phyloP scores from a whole-genome alignment of 345 rosid genomes.

The Odontarrhena argentea region DNA sequence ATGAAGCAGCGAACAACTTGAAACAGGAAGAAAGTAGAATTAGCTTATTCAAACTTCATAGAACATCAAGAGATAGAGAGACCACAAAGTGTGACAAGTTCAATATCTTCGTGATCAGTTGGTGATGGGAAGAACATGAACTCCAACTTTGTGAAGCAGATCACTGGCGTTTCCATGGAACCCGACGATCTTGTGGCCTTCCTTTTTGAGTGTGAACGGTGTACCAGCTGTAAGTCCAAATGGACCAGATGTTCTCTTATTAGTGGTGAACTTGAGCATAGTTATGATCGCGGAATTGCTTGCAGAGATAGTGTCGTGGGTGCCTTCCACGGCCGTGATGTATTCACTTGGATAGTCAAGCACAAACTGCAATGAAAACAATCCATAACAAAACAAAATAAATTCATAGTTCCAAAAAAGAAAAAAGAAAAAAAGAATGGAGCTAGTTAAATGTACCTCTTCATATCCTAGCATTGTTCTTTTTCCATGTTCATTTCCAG shows the following conservation, averaged over 20 bases:
- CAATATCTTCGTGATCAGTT: conserved; percentile 17
- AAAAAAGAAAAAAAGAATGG: neutral
- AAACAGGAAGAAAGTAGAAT: conserved; percentile 3
- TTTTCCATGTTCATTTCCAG: conserved; percentile 26
- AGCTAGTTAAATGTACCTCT: conserved; percentile 5
- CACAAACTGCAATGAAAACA: conserved; percentile 10
- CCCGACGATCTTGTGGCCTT: conserved; percentile 34
- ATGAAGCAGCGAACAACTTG: too few species aligned
- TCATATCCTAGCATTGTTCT: conserved; percentile 22
- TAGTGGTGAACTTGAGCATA: conserved; percentile 36
- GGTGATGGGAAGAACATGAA: conserved; percentile 35
- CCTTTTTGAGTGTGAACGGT: neutral
- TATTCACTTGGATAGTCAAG: conserved; percentile 41
- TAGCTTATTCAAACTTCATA: conserved; percentile 23
- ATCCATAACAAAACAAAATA: neutral
- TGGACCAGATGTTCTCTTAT: conserved; percentile 25
- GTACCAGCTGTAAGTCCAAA: conserved; percentile 34
- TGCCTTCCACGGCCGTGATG: conserved; percentile 29
- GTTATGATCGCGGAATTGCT: neutral
- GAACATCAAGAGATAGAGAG: neutral
- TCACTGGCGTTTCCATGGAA: conserved; percentile 39
- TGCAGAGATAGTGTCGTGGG: conserved; percentile 7
- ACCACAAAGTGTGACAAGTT: conserved; percentile 3
- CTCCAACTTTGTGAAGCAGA: conserved; percentile 35
- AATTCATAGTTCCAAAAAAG: neutral